These are phyloP conservation scores for Macrocystidia cucumis DNA, from an alignment of 1,284 basidiomycete species.

Conservation along the genomic window DNA sequence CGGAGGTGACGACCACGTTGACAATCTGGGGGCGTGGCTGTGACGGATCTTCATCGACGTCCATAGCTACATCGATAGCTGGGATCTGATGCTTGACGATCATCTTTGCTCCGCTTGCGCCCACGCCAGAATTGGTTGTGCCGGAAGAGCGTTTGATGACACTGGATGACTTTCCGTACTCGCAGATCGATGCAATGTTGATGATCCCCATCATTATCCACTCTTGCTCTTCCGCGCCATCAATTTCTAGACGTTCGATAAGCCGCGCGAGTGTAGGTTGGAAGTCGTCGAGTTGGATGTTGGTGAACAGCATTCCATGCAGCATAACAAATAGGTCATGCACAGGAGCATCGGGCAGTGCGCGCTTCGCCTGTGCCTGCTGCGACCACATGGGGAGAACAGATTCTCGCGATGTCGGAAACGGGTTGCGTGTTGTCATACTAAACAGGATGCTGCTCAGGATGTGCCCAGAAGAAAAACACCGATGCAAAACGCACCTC, in stretches of 20 bases:
- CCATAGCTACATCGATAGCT: constrained; percentile 52
- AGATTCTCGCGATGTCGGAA: constrained; percentile 80
- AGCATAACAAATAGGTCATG: constrained; percentile 86
- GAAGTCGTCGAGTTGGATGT: constrained; percentile 91
- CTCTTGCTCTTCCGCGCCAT: constrained; percentile 75
- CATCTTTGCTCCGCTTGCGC: constrained; percentile 26
- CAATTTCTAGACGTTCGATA: constrained; percentile 78
- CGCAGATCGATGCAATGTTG: constrained; percentile 78
- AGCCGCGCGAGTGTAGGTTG: constrained; percentile 74
- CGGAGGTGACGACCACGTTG: constrained; percentile 11
- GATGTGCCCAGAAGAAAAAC: not conserved
- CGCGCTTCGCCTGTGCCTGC: constrained; percentile 62
- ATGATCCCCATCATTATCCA: constrained; percentile 95
- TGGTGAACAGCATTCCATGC: constrained; percentile 95
- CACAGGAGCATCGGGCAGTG: constrained; percentile 69
- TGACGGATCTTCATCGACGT: constrained; percentile 60
- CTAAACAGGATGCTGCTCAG: too few species aligned
- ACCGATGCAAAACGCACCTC: constrained; percentile 48
- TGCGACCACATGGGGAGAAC: constrained; percentile 81
- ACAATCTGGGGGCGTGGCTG: constrained; percentile 10
- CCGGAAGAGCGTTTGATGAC: constrained; percentile 39
- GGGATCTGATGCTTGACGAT: constrained; percentile 35
- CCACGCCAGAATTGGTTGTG: constrained; percentile 38
- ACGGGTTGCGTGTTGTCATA: constrained; percentile 87
- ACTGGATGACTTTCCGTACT: constrained; percentile 80